Conservation (phyloP, 768 basidiomycete species). For the Boletus fagicola region DNA sequence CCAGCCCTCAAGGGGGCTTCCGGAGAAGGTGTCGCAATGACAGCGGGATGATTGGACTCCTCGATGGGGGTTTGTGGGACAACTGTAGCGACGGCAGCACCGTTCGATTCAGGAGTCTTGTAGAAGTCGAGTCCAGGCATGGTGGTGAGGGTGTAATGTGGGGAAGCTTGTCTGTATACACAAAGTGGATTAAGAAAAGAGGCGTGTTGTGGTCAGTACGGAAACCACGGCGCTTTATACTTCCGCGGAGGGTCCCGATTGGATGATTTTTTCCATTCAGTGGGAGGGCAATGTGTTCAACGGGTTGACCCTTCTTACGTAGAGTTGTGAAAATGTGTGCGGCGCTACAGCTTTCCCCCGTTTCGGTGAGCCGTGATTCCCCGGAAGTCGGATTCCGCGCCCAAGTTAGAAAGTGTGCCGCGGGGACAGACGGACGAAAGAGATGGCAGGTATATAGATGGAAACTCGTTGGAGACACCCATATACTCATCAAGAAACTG, state of each 20-base stretch:
- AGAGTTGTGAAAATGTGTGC: conserved; percentile 8
- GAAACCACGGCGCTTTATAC: conserved; percentile 22
- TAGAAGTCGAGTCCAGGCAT: conserved; percentile 38
- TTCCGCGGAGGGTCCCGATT: conserved; percentile 4
- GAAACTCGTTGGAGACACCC: conserved; percentile 5
- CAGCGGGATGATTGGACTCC: not conserved
- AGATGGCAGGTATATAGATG: conserved; percentile 11
- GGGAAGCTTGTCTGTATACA: conserved; percentile 17
- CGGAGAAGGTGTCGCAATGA: conserved; percentile 9
- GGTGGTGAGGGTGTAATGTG: conserved; percentile 11
- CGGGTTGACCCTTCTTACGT: conserved; percentile 30
- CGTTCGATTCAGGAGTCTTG: conserved; percentile 15
- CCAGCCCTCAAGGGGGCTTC: conserved; percentile 12
- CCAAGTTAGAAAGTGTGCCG: conserved; percentile 3
- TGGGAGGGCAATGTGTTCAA: conserved; percentile 12
- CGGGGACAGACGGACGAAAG: conserved; percentile 26
- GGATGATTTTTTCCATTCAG: conserved; percentile 13
- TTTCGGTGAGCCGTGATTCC: conserved; percentile 8
- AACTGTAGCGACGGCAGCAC: not conserved
- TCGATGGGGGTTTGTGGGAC: conserved; percentile 7
- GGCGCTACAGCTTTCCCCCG: conserved; percentile 9
- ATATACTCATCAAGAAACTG: not conserved
- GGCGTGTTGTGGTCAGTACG: not conserved
- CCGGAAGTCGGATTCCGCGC: conserved; percentile 6
- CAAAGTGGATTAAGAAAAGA: conserved; percentile 19